phyloP scores from a whole-genome alignment of 805 yeast genomes.

The Candida michaelii region DNA sequence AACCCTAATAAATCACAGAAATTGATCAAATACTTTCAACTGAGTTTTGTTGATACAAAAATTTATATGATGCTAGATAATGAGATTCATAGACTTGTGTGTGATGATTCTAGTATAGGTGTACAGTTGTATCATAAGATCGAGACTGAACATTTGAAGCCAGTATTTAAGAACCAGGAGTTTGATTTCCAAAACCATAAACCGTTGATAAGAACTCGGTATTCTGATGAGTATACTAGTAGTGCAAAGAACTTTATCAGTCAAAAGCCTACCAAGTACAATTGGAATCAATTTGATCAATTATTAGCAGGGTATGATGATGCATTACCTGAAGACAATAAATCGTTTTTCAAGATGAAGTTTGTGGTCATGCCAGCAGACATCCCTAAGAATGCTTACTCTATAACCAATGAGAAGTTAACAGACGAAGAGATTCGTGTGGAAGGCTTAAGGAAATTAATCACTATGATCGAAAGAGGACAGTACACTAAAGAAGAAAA shows the following conservation, averaged over 20 bases:
- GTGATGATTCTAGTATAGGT: constrained; percentile 71
- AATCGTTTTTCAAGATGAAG: constrained; percentile 64
- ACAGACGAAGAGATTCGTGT: constrained; percentile 84
- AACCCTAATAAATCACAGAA: constrained; percentile 55
- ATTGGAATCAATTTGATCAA: constrained; percentile 94
- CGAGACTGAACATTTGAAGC: constrained; percentile 10
- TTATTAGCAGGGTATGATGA: constrained; percentile 89
- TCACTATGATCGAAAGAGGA: constrained; percentile 60
- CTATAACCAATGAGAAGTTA: constrained; percentile 57
- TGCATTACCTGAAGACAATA: constrained; percentile 53
- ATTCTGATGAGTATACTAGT: constrained; percentile 63
- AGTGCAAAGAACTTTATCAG: constrained; percentile 58
- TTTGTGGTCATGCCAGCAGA: constrained; percentile 83
- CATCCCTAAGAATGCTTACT: constrained; percentile 55
- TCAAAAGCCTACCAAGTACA: constrained; percentile 53
- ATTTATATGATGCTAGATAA: constrained; percentile 76
- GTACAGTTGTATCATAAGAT: constrained; percentile 65
- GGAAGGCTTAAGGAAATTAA: constrained; percentile 81
- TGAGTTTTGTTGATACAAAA: constrained; percentile 52
- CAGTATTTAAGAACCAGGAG: constrained; percentile 11
- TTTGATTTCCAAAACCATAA: constrained; percentile 16
- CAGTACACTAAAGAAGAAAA: constrained; percentile 37
- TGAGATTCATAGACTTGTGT: constrained; percentile 80
- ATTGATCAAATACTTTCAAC: constrained; percentile 57
- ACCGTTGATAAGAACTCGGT: constrained; percentile 69